Evolutionary conservation across 768 basidiomycete genomes (phyloP).

Genomic region (Sistotremastrum niveocremeum): DNA sequence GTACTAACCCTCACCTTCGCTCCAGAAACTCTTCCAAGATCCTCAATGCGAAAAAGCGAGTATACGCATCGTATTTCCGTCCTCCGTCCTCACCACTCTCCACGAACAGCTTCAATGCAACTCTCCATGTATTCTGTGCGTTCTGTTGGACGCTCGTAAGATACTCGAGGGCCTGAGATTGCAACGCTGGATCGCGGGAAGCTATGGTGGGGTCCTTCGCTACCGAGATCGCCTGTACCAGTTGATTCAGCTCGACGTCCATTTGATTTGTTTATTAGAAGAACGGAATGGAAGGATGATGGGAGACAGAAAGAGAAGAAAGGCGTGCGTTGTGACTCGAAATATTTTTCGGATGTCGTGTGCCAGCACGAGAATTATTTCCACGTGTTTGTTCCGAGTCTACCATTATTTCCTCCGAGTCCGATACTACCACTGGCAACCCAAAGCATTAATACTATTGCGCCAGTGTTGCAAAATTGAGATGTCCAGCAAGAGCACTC

Average conservation of each 20-base stretch:
- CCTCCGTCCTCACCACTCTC: constrained; percentile 45
- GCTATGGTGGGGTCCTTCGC: constrained; percentile 69
- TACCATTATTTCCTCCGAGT: too few species aligned
- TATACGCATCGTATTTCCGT: constrained; percentile 56
- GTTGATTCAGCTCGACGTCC: constrained; percentile 64
- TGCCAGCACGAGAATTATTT: too few species aligned
- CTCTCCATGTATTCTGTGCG: constrained; percentile 62
- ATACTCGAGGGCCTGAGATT: constrained; percentile 80
- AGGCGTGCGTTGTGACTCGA: too few species aligned
- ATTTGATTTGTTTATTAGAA: constrained; percentile 19
- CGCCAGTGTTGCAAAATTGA: too few species aligned
- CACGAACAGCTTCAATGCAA: constrained; percentile 64
- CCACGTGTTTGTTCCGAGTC: too few species aligned
- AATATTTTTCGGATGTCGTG: too few species aligned
- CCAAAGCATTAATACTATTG: too few species aligned
- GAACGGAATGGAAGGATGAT: too few species aligned
- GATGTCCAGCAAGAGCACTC: too few species aligned
- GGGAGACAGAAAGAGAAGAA: too few species aligned
- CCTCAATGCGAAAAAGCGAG: constrained; percentile 67
- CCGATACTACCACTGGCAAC: too few species aligned
- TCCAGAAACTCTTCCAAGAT: constrained; percentile 76
- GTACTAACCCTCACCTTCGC: constrained; percentile 45
- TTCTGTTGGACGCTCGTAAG: constrained; percentile 67
- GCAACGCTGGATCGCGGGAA: constrained; percentile 30
- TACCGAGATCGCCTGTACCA: constrained; percentile 77